These are phyloP conservation scores for Centrapalus pauciflorus DNA, from an alignment of 129 eudicot species.

Conservation along the genomic window DNA sequence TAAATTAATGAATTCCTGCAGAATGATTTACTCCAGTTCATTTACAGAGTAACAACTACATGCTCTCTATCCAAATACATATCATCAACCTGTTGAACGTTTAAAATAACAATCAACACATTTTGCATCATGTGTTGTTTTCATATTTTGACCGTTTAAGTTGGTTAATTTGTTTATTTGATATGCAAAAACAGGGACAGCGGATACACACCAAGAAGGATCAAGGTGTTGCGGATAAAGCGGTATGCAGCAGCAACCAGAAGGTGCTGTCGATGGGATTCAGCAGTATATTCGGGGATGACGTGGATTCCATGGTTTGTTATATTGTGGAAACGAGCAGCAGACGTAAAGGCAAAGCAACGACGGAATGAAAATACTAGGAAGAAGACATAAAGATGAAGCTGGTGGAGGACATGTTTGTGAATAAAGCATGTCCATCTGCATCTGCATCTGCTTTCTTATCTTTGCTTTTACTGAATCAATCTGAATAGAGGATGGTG, in stretches of 20 bases:
- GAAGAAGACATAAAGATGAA: neutral
- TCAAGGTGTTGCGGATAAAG: neutral
- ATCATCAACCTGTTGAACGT: too few species aligned
- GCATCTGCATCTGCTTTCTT: neutral
- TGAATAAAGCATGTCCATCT: too few species aligned
- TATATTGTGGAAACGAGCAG: conserved; percentile 58
- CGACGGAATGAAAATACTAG: conserved; percentile 17
- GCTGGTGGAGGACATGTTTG: too few species aligned
- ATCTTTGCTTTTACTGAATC: neutral
- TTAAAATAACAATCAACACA: too few species aligned
- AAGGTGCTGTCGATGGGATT: conserved; percentile 75
- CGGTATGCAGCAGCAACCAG: conserved; percentile 61
- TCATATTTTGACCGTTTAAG: too few species aligned
- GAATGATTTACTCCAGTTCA: too few species aligned
- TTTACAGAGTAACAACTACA: too few species aligned
- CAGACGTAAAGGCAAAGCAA: conserved; percentile 82
- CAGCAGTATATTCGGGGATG: conserved; percentile 83
- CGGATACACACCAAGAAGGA: conserved; percentile 27
- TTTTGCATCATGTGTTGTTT: too few species aligned
- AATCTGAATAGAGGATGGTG: neutral
- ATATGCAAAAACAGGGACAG: conserved; percentile 38
- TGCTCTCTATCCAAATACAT: too few species aligned
- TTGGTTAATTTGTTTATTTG: too few species aligned
- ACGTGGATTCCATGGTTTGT: conserved; percentile 78
- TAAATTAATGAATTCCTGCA: too few species aligned